Conservation (phyloP, 1,139 yeast species). For the Geotrichum citri-aurantii region DNA sequence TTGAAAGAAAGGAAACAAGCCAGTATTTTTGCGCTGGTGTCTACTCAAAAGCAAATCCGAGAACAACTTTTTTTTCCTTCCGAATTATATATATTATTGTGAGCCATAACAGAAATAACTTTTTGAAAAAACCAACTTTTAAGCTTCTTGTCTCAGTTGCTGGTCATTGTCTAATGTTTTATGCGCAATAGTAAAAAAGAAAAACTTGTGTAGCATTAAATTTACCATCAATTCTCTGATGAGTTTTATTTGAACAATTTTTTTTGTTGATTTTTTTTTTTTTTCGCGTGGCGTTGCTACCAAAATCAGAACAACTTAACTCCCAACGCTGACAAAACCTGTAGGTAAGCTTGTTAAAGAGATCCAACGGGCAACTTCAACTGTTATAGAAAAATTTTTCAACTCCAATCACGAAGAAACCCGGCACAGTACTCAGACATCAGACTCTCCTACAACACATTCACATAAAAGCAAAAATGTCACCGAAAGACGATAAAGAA, state of each 20-base stretch:
- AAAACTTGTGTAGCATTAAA: no score
- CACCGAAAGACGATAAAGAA: slow-evolving; percentile 7
- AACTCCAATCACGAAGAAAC: not conserved
- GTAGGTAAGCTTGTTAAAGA: not conserved
- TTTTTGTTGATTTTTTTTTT: not conserved
- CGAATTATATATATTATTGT: no score
- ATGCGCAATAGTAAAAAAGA: not conserved
- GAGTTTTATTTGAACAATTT: no score
- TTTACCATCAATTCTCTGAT: no score
- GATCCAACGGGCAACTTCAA: not conserved
- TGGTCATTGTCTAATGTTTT: no score
- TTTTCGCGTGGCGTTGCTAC: not conserved
- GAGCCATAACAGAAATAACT: no score
- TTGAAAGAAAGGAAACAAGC: no score
- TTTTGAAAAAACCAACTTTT: no score
- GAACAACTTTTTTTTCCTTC: no score
- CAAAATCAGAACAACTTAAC: not conserved
- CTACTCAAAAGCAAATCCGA: no score
- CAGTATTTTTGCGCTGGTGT: no score
- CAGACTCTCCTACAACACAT: not conserved
- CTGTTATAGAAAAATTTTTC: not conserved
- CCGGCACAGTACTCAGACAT: not conserved
- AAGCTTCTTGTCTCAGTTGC: no score
- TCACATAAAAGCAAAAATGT: not conserved
- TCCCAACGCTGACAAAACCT: not conserved